Conservation (phyloP, 805 yeast species). For the Pichia rugopelliculosa region DNA sequence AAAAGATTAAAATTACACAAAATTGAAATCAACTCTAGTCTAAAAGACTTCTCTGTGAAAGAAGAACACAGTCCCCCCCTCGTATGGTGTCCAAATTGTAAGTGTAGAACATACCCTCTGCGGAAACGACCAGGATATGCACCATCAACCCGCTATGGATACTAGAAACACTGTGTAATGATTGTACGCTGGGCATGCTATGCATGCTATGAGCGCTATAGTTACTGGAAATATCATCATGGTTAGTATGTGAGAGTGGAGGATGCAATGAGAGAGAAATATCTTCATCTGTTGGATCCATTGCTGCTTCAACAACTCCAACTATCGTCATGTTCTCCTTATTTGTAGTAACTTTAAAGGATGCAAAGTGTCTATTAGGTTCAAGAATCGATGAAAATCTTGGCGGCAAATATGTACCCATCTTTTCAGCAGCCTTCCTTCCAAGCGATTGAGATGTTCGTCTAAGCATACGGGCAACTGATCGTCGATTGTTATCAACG, state of each 20-base stretch:
- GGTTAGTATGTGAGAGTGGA: not conserved
- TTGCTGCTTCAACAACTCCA: conserved; percentile 35
- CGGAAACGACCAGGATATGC: conserved; percentile 72
- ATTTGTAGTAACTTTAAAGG: conserved; percentile 40
- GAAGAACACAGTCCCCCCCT: conserved; percentile 88
- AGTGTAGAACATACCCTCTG: conserved; percentile 79
- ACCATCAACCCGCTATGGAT: conserved; percentile 21
- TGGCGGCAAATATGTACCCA: conserved; percentile 84
- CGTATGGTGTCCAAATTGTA: conserved; percentile 80
- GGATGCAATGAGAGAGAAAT: not conserved
- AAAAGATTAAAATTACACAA: not conserved
- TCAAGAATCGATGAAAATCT: conserved; percentile 81
- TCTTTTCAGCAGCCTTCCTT: conserved; percentile 74
- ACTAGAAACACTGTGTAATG: not conserved
- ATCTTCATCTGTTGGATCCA: conserved; percentile 12
- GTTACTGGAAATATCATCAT: conserved; percentile 14
- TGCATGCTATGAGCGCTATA: conserved; percentile 4
- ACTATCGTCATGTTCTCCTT: conserved; percentile 40
- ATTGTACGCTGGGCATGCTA: conserved; percentile 2
- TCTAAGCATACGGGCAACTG: conserved; percentile 69
- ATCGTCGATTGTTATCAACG: conserved; percentile 60
- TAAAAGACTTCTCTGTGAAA: conserved; percentile 46
- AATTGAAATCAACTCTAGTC: not conserved
- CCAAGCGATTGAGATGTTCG: conserved; percentile 74
- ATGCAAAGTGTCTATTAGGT: conserved; percentile 91